These are phyloP conservation scores for Entomortierella beljakovae DNA, from an alignment of 192 early-diverging fungal species.

Conservation along the genomic window DNA sequence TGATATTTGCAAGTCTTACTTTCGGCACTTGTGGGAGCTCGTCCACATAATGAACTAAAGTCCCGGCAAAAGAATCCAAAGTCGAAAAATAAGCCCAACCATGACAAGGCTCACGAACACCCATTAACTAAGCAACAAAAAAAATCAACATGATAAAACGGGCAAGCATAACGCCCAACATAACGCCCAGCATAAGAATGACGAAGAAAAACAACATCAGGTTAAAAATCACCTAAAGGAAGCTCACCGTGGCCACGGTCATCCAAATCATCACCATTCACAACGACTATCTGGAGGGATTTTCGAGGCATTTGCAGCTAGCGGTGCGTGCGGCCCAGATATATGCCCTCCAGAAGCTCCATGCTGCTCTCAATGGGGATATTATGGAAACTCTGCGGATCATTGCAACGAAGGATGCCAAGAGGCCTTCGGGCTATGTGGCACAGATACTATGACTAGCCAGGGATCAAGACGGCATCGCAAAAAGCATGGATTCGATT, in stretches of 20 bases:
- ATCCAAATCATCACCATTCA: neutral
- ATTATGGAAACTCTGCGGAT: conserved; percentile 10
- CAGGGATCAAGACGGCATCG: neutral
- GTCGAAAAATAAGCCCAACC: neutral
- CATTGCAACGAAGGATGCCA: conserved; percentile 31
- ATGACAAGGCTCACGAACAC: neutral
- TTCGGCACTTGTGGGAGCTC: neutral
- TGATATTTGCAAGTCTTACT: neutral
- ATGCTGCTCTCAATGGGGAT: conserved; percentile 43
- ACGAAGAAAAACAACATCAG: neutral
- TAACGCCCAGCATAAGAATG: neutral
- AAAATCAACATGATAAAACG: neutral
- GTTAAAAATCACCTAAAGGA: neutral
- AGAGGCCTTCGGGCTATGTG: conserved; percentile 17
- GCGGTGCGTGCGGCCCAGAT: conserved; percentile 3
- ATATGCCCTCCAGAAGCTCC: conserved; percentile 15
- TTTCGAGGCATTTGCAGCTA: neutral
- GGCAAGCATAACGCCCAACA: neutral
- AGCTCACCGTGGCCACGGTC: neutral
- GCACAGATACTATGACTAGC: neutral
- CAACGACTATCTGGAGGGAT: neutral
- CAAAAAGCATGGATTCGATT: conserved; percentile 19
- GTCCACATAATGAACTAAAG: neutral
- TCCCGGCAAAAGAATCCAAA: neutral
- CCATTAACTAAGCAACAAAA: conserved; percentile 4